Evolutionary conservation across 495 filamentous ascomycete genomes (phyloP).

Genomic region (Penicillium crystallinum): DNA sequence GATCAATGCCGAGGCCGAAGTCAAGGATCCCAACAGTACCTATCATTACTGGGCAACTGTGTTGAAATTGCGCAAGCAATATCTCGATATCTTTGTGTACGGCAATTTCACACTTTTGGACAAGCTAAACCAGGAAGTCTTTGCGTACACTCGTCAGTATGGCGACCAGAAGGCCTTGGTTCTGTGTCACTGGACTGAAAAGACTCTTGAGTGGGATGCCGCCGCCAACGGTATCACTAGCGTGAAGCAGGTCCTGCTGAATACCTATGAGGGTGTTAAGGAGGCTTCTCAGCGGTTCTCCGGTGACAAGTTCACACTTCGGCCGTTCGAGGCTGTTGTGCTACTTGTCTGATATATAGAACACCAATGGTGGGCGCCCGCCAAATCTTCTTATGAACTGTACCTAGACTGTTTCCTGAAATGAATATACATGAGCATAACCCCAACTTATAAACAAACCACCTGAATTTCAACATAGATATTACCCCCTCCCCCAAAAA

Average conservation of each 20-base stretch:
- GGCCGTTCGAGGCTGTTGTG: conserved; percentile 38
- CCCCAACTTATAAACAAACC: neutral
- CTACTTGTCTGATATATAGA: conserved; percentile 17
- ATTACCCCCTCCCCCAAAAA: too few relatives aligned
- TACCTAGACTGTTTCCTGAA: neutral
- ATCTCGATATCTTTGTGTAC: conserved; percentile 56
- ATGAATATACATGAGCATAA: neutral
- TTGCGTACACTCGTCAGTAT: conserved; percentile 43
- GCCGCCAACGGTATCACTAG: conserved; percentile 26
- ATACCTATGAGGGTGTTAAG: conserved; percentile 33
- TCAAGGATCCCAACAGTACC: conserved; percentile 39
- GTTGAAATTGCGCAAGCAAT: conserved; percentile 49
- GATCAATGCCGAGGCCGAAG: conserved; percentile 49
- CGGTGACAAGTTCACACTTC: conserved; percentile 29
- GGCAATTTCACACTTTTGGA: conserved; percentile 52
- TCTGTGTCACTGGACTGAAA: conserved; percentile 47
- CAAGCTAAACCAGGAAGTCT: conserved; percentile 38
- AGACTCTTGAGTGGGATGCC: conserved; percentile 37
- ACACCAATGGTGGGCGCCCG: neutral
- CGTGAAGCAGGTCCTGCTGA: conserved; percentile 36
- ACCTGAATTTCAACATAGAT: neutral
- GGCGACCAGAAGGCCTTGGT: conserved; percentile 43
- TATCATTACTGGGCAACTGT: conserved; percentile 51
- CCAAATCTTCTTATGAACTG: neutral
- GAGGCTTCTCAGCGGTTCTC: conserved; percentile 23